A percentile compares a stretch with the other conserved stretches of the same genome.
Evolutionary conservation across 2,329 filamentous ascomycete genomes (phyloP).

Genomic region (Ophiosphaerella narmari): DNA sequence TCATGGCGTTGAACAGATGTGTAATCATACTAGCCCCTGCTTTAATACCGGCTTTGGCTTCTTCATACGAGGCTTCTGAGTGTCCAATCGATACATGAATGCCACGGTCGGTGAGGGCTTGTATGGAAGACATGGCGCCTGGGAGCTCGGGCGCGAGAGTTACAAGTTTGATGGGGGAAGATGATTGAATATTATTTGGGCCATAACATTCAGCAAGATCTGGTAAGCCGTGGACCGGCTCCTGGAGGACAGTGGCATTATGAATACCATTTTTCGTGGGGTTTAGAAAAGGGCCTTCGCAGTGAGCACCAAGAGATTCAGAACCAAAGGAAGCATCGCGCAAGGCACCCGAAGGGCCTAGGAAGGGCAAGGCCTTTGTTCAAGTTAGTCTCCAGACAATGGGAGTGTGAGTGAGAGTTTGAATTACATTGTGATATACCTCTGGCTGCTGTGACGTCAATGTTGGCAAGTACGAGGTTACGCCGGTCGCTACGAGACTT

Average conservation of each 20-base stretch:
- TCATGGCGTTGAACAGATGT: conserved; percentile 93
- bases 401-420: background rate
- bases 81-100: conserved; percentile 85
- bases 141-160: conserved; percentile 81
- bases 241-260: conserved; percentile 71
- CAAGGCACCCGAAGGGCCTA: conserved; percentile 69
- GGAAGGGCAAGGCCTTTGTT: conserved; percentile 67
- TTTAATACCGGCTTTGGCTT: conserved; percentile 72
- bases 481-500: conserved; percentile 74
- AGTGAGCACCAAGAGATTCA: conserved; percentile 87
- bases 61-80: conserved; percentile 84
- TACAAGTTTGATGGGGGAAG: conserved; percentile 70
- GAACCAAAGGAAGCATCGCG: conserved; percentile 71
- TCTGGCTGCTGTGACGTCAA: conserved; percentile 80
- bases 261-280: conserved; percentile 87
- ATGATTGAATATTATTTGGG: conserved; percentile 62
- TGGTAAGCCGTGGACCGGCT: conserved; percentile 63
- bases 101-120: conserved; percentile 64
- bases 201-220: conserved; percentile 78
- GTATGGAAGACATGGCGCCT: conserved; percentile 72
- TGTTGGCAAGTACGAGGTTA: conserved; percentile 87
- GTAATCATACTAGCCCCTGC: conserved; percentile 87
- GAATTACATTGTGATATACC: conserved; percentile 74
- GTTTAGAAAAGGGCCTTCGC: conserved; percentile 87
- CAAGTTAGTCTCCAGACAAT: conserved; percentile 27